These are phyloP conservation scores for Suillus hirtellus DNA, from an alignment of 768 basidiomycete genomes.

Conservation along the genomic window DNA sequence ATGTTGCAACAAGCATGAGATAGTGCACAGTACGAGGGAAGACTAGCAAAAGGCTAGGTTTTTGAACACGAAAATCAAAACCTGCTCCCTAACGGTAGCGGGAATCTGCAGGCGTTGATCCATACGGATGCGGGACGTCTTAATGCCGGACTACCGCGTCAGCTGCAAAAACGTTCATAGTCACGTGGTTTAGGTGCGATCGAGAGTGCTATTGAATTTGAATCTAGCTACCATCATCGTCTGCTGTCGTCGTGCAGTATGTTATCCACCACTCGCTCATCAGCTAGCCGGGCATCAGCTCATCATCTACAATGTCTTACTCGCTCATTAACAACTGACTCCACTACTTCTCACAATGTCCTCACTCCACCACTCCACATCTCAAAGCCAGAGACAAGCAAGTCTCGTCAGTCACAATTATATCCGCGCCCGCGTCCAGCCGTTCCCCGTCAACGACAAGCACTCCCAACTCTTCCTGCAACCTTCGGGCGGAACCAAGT, in stretches of 20 bases:
- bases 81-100: too few relatives aligned
- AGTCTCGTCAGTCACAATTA: conserved; percentile 38
- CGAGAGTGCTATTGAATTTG: neutral
- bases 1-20: too few relatives aligned
- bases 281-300: conserved; percentile 14
- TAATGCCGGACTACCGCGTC: neutral
- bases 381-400: conserved; percentile 28
- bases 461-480: conserved; percentile 60
- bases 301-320: conserved; percentile 19
- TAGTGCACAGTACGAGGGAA: too few relatives aligned
- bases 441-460: conserved; percentile 25
- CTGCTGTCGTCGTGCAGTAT: conserved; percentile 21
- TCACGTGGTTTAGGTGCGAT: conserved; percentile 1
- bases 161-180: neutral
- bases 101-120: neutral
- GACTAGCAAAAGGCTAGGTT: too few relatives aligned
- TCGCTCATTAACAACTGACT: conserved; percentile 30
- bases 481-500: conserved; percentile 82
- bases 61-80: too few relatives aligned
- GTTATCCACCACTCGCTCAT: conserved; percentile 22
- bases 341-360: conserved; percentile 24
- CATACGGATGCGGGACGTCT: neutral
- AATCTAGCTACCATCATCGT: neutral
- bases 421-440: conserved; percentile 44
- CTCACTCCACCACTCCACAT: conserved; percentile 32